Conservation (phyloP, 169 alveolate genomes). For the Plasmodium relictum region DNA sequence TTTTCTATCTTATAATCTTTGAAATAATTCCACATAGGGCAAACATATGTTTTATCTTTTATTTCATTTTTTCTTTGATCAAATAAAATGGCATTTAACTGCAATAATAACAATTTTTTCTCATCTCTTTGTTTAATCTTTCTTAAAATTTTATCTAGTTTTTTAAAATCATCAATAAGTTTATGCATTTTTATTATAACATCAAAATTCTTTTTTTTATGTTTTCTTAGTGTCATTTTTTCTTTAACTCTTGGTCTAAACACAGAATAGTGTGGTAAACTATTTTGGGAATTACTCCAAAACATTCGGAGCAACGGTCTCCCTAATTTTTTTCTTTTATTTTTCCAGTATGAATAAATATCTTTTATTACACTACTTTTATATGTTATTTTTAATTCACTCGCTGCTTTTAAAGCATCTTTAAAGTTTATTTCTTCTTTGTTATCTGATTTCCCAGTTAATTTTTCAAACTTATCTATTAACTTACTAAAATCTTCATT, state of each 20-base stretch:
- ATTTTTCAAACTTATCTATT: constrained; percentile 85
- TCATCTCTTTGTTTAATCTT: constrained; percentile 91
- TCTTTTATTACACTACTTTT: constrained; percentile 71
- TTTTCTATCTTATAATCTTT: constrained; percentile 83
- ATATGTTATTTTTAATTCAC: constrained; percentile 33
- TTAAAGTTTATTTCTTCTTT: constrained; percentile 78
- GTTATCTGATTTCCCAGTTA: constrained; percentile 76
- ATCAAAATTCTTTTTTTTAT: constrained; percentile 87
- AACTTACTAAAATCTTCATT: constrained; percentile 79
- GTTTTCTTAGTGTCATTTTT: constrained; percentile 89
- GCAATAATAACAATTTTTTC: constrained; percentile 87
- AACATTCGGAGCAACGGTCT: constrained; percentile 88
- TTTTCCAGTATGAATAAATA: constrained; percentile 84
- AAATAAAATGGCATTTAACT: constrained; percentile 85
- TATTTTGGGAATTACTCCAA: constrained; percentile 88
- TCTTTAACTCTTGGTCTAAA: constrained; percentile 90
- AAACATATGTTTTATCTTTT: constrained; percentile 86
- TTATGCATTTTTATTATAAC: constrained; percentile 83
- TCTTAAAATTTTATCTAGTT: constrained; percentile 85
- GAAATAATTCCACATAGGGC: constrained; percentile 90
- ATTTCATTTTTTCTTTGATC: constrained; percentile 89
- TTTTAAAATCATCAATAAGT: constrained; percentile 88
- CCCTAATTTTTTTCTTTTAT: constrained; percentile 86
- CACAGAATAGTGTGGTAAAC: constrained; percentile 88
- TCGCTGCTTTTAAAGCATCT: constrained; percentile 78